These are phyloP conservation scores for Tricholoma saponaceum DNA, from an alignment of 768 basidiomycete genomes.

Conservation along the genomic window DNA sequence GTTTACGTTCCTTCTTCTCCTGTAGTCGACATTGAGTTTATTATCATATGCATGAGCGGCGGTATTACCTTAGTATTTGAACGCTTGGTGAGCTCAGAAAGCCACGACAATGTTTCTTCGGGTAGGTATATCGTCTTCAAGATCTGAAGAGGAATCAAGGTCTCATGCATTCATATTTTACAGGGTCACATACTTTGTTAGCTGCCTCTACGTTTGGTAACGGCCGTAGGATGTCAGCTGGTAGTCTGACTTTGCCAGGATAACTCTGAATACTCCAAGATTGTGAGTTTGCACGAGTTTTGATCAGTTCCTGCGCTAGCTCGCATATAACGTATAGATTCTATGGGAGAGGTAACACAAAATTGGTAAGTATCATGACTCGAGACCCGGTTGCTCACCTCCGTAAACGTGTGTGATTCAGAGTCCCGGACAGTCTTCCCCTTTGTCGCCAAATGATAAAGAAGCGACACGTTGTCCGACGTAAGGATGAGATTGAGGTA, in stretches of 20 bases:
- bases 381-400: constrained; percentile 40
- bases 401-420: constrained; percentile 60
- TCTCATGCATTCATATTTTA: neutral
- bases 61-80: constrained; percentile 29
- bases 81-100: constrained; percentile 43
- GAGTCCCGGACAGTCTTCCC: constrained; percentile 86
- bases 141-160: constrained; percentile 39
- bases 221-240: constrained; percentile 74
- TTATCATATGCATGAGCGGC: constrained; percentile 6
- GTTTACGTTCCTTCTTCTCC: constrained; percentile 51
- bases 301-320: constrained; percentile 84
- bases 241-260: constrained; percentile 77
- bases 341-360: constrained; percentile 33
- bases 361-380: neutral
- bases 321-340: constrained; percentile 87
- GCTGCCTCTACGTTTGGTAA: constrained; percentile 63
- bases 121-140: constrained; percentile 65
- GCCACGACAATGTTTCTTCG: constrained; percentile 52
- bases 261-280: constrained; percentile 77
- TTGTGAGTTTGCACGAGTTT: constrained; percentile 55
- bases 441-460: constrained; percentile 79
- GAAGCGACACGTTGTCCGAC: constrained; percentile 77
- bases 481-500: constrained; percentile 77
- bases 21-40: constrained; percentile 3
- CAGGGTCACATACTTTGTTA: constrained; percentile 43